Percentiles rank a stretch among this genome's conserved stretches.
Evolutionary conservation across 164 flowering plant genomes (phyloP).

Genomic region (Umbellularia californica): DNA sequence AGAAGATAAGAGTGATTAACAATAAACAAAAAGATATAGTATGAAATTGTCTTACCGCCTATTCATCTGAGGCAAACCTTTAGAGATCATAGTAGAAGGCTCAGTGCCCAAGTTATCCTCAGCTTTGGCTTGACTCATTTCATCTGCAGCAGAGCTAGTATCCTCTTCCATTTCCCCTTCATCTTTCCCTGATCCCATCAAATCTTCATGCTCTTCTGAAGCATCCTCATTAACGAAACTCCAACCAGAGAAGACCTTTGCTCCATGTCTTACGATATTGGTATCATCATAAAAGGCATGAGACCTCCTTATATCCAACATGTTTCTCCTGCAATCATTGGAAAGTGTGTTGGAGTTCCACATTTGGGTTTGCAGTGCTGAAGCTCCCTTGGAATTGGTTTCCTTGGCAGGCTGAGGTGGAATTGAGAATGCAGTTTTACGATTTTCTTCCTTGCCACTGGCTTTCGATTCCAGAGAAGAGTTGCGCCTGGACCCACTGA

Average conservation of each 20-base stretch:
- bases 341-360: constrained; percentile 19
- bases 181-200: constrained; percentile 23
- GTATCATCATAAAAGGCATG: constrained; percentile 20
- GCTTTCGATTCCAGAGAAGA: constrained; percentile 9
- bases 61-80: constrained; percentile 11
- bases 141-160: constrained; percentile 30
- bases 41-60: constrained; percentile 6
- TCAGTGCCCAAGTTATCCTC: constrained; percentile 6
- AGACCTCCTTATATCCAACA: constrained; percentile 15
- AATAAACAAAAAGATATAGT: not conserved
- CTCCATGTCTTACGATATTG: constrained; percentile 16
- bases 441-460: constrained; percentile 14
- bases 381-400: constrained; percentile 6
- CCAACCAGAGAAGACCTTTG: constrained; percentile 25
- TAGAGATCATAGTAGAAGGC: constrained; percentile 4
- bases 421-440: constrained; percentile 14
- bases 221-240: constrained; percentile 22
- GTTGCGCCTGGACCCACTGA: constrained; percentile 4
- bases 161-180: constrained; percentile 33
- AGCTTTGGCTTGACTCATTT: constrained; percentile 15
- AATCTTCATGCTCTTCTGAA: constrained; percentile 29
- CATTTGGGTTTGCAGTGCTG: constrained; percentile 7
- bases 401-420: constrained; percentile 11
- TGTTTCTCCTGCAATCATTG: not conserved
- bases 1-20: not conserved